Evolutionary conservation across 208 protist genomes (phyloP).

Genomic region (Trypanosoma rangeli): DNA sequence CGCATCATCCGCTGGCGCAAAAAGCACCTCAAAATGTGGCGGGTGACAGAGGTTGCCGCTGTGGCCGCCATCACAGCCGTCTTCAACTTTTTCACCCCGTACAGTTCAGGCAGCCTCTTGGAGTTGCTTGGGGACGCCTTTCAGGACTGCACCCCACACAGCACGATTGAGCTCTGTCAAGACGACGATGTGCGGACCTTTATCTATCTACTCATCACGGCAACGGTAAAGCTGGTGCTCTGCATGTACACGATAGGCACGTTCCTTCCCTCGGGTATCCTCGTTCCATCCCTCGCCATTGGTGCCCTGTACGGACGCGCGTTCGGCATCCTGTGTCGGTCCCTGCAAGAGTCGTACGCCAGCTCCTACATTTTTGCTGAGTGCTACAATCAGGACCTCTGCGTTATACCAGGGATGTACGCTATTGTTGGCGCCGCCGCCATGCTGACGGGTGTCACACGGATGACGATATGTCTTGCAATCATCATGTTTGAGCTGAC

Average conservation of each 20-base stretch:
- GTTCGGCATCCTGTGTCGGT: conserved; percentile 63
- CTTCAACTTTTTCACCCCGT: conserved; percentile 72
- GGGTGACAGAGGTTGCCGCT: conserved; percentile 61
- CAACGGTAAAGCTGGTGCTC: conserved; percentile 49
- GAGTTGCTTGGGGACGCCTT: conserved; percentile 74
- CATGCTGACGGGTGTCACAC: conserved; percentile 91
- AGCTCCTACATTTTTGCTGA: conserved; percentile 62
- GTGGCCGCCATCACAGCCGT: conserved; percentile 52
- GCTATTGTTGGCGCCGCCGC: conserved; percentile 92
- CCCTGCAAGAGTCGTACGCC: conserved; percentile 58
- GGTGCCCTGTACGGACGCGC: conserved; percentile 82
- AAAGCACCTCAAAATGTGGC: conserved; percentile 56
- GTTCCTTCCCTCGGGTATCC: conserved; percentile 87
- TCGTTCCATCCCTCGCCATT: conserved; percentile 92
- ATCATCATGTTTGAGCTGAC: conserved; percentile 95
- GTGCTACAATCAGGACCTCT: conserved; percentile 57
- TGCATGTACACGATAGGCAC: conserved; percentile 68
- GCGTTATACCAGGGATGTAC: conserved; percentile 89
- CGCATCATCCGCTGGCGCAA: conserved; percentile 53
- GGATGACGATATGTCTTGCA: conserved; percentile 92
- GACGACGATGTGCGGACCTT: conserved; percentile 43
- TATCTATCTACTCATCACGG: conserved; percentile 56
- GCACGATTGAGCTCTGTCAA: conserved; percentile 54
- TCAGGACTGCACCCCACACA: conserved; percentile 66
- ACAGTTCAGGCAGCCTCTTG: conserved; percentile 53